phyloP scores from a whole-genome alignment of 352 stramenopile species.

The Blastocystis sp. region DNA sequence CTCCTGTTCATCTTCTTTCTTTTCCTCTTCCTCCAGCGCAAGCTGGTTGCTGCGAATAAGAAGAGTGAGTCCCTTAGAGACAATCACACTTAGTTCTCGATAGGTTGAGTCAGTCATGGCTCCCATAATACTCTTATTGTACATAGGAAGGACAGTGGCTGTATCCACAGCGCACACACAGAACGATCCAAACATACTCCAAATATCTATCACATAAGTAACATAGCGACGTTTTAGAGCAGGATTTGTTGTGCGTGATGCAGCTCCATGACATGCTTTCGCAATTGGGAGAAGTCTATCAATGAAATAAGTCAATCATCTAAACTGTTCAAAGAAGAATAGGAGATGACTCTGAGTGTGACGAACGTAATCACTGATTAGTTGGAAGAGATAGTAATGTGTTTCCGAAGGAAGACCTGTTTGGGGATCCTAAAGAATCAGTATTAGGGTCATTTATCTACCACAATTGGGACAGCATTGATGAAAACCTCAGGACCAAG shows the following conservation, averaged over 20 bases:
- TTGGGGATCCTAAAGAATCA: background rate
- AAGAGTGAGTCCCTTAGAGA: slow-evolving; percentile 37
- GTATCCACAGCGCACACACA: slow-evolving; percentile 11
- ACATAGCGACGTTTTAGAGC: background rate
- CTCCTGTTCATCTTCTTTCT: background rate
- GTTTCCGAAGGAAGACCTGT: background rate
- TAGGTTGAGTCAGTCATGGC: slow-evolving; percentile 49
- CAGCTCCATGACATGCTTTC: slow-evolving; percentile 3
- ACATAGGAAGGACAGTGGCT: background rate
- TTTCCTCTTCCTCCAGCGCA: background rate
- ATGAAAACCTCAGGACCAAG: slow-evolving; percentile 1
- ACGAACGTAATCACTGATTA: slow-evolving; percentile 4
- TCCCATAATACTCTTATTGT: background rate
- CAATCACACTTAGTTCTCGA: background rate
- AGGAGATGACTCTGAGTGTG: background rate
- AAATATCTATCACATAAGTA: slow-evolving; percentile 14
- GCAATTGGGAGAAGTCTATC: slow-evolving; percentile 43
- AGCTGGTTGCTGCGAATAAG: slow-evolving; percentile 56
- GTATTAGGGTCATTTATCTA: background rate
- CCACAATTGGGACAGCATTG: background rate
- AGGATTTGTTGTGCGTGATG: background rate
- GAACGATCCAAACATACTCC: slow-evolving; percentile 41
- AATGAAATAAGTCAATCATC: background rate
- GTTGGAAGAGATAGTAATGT: slow-evolving; percentile 7
- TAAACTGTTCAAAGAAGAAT: slow-evolving; percentile 39